Conservation (phyloP, 345 rosid genomes). For the Isatis tinctoria region DNA sequence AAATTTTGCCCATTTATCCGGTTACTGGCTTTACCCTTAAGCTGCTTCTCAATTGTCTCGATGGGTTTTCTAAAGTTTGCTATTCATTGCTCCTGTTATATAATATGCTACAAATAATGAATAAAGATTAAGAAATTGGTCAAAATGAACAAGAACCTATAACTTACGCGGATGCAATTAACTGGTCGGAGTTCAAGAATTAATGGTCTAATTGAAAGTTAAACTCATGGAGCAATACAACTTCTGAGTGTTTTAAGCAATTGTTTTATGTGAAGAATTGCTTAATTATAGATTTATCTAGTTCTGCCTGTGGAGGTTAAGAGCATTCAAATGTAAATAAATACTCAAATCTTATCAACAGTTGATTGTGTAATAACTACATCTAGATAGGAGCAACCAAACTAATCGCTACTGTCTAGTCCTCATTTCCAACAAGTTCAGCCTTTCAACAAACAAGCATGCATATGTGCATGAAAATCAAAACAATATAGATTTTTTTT, state of each 20-base stretch:
- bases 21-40: not conserved
- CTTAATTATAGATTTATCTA: not conserved
- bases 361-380: not conserved
- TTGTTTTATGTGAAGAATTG: not conserved
- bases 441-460: too few relatives aligned
- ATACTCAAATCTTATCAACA: not conserved
- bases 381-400: not conserved
- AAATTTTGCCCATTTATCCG: not conserved
- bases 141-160: too few relatives aligned
- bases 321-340: not conserved
- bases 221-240: not conserved
- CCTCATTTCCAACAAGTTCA: too few relatives aligned
- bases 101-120: too few relatives aligned
- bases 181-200: not conserved
- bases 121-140: too few relatives aligned
- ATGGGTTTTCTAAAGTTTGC: not conserved
- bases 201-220: not conserved
- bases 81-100: not conserved
- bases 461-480: too few relatives aligned
- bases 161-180: not conserved
- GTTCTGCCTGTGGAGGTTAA: not conserved
- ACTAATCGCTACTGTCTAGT: not conserved
- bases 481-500: too few relatives aligned
- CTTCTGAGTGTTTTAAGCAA: not conserved
- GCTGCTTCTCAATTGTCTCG: not conserved